Percentiles rank a stretch among this genome's conserved stretches.
Conservation (phyloP, 495 filamentous ascomycete species). For the Hypoxylon intermedium region DNA sequence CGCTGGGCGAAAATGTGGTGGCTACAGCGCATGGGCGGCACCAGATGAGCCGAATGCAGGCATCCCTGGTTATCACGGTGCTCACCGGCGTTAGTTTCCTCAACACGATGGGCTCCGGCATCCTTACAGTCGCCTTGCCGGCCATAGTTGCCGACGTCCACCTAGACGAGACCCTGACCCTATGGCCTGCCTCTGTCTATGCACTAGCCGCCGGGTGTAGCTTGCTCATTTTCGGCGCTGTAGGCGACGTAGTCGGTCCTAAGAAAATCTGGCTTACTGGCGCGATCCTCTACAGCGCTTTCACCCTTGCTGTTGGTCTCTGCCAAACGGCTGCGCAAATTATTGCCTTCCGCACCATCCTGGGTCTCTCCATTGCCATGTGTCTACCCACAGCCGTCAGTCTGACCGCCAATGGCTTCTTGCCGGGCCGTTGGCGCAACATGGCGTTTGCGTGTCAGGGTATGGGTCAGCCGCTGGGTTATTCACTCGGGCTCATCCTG, state of each 20-base stretch:
- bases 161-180: constrained; percentile 45
- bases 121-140: constrained; percentile 58
- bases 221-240: constrained; percentile 57
- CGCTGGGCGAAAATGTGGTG: too few species aligned
- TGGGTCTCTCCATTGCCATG: constrained; percentile 58
- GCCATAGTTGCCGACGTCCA: constrained; percentile 56
- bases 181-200: constrained; percentile 60
- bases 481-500: constrained; percentile 60
- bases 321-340: constrained; percentile 53
- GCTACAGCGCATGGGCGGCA: too few species aligned
- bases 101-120: constrained; percentile 49
- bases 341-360: constrained; percentile 60
- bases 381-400: constrained; percentile 59
- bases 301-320: constrained; percentile 55
- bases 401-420: constrained; percentile 48
- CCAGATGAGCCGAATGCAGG: too few species aligned
- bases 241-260: constrained; percentile 61
- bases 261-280: constrained; percentile 54
- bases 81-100: constrained; percentile 31
- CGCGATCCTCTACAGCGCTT: constrained; percentile 50
- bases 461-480: constrained; percentile 59
- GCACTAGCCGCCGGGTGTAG: constrained; percentile 53
- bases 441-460: constrained; percentile 61
- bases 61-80: too few species aligned
- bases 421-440: constrained; percentile 54